phyloP scores from a whole-genome alignment of 2,329 filamentous ascomycete genomes.

The Colletotrichum musae region DNA sequence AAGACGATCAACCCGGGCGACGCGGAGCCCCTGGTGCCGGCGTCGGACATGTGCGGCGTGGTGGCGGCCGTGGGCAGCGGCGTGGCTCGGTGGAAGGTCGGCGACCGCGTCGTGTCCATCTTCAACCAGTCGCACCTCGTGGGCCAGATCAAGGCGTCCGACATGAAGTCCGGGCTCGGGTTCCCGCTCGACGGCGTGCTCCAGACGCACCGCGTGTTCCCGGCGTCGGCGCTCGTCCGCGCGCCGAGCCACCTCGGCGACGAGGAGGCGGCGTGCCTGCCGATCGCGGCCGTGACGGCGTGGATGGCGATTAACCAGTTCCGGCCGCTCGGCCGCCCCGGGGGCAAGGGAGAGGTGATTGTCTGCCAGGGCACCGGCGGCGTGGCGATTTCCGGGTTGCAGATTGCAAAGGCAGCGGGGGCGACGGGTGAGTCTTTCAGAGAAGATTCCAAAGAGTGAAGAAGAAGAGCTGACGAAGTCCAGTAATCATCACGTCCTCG shows the following conservation, averaged over 20 bases:
- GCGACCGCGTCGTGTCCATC: slow-evolving; percentile 77
- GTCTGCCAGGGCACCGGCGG: slow-evolving; percentile 70
- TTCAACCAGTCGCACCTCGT: slow-evolving; percentile 72
- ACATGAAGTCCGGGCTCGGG: slow-evolving; percentile 72
- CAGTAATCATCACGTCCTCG: slow-evolving; percentile 68
- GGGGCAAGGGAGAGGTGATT: slow-evolving; percentile 61
- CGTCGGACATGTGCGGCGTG: slow-evolving; percentile 79
- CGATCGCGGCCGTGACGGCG: slow-evolving; percentile 74
- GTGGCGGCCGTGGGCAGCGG: slow-evolving; percentile 64
- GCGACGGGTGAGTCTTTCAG: slow-evolving; percentile 56
- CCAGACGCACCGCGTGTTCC: slow-evolving; percentile 72
- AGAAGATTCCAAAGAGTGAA: slow-evolving; percentile 50
- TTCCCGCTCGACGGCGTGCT: slow-evolving; percentile 72
- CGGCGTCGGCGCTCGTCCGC: slow-evolving; percentile 67
- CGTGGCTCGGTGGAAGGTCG: slow-evolving; percentile 61
- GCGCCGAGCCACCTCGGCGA: slow-evolving; percentile 70
- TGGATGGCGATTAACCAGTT: slow-evolving; percentile 77
- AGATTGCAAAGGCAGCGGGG: slow-evolving; percentile 68
- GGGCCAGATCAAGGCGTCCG: slow-evolving; percentile 70
- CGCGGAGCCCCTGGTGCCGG: slow-evolving; percentile 68
- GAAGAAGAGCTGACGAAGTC: slow-evolving; percentile 54
- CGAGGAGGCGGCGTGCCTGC: slow-evolving; percentile 72
- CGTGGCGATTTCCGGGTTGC: slow-evolving; percentile 65
- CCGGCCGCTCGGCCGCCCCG: slow-evolving; percentile 66
- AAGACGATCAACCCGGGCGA: slow-evolving; percentile 59